Base-by-base conservation (phyloP, 1,284 basidiomycete species). In the Singerocomus inundabilis region DNA sequence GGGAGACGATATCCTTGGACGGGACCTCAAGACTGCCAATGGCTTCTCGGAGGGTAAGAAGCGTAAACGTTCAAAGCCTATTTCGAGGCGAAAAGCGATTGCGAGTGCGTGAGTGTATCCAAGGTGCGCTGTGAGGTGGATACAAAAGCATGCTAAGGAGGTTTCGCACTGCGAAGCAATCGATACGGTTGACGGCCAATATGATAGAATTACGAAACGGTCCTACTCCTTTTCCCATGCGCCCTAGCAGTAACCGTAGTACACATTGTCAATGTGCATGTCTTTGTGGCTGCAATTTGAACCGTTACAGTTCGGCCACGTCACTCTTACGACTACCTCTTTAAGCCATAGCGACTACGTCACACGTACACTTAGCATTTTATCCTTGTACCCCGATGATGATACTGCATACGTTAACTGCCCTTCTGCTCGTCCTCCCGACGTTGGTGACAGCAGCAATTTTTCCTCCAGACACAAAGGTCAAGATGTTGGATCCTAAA, bases 1-100 rank as follows among this genome's bases (percentile, higher is more conserved):
- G 76, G 93, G 93, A 65, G 93, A 97, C 48, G 97, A 99, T 71
- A 70, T 82, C 16, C 78, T 99, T 4, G 95, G 94, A 21, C 81
- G 97, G 56, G 89, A 93, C 58, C 82, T 87, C 52, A 91, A 92
- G 75, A 83, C 74, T 44, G 95, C 91, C 3, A 91, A 89, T 50
- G 86, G 87, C 18, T 99, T 98, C 63, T 76, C 77, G 24, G 75
- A 79, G 28, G 96, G 96, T 16, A 94, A 93, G 80, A 90, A 92
- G 74, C 78, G 88, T 66, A 93, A 91, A 72, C 80, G 84, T 48
- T 75, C 76, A 28, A 87, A 86, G 68, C 88, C 87, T 36, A 67
- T 74, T 10, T 64, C 73, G 35, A 78, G 81, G 64, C 77, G 88
- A 52, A 79, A 74, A 62, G 74, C 79, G 26, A 70, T 82, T 58